Evolutionary conservation across 31 red algal genomes (phyloP), one percentile per base, ranked within the genome.

Genomic region (Odonthalia washingtoniensis): DNA sequence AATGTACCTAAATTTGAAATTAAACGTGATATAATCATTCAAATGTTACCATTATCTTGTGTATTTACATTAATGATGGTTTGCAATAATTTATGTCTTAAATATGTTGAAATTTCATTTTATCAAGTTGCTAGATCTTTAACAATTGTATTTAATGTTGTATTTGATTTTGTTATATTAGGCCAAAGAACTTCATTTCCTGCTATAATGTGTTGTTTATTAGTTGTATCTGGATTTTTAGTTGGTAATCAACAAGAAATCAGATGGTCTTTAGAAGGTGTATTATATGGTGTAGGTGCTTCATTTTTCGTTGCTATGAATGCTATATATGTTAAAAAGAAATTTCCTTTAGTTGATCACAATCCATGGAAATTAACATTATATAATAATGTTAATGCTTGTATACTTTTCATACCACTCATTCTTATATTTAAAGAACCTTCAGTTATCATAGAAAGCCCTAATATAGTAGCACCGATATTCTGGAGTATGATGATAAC

Each of bases 301-400:
- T 91, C 86, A 36, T 94, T 99, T 62, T 99, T 99, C 78, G 97
- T 99, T 27, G 94, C 97, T 32, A 87, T 99, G 85, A 99, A 99
- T 66, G 86, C 97, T 46, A 94, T 99, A 42, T 96, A 89, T 68
- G 94, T 96, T 72, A 99, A 99, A 87, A 99, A 99, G 65, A 94
- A 89, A 86, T 91, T 95, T 46, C 93, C 94, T 14, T 66, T 94
- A 30, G 97, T 99, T 18, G 97, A 99, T 62, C 94, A 99, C 57
- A 88, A 99, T 72, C 91, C 94, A 32, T 99, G 97, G 97, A 94
- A 94, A 65, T 65, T 99, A 27, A 99, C 94, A 1, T 70, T 99
- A 33, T 99, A 99, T 89, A 99, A 96, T 66, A 96, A 99, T 70
- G 41, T 96, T 53, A 96, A 94, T 67, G 94, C 97, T 35, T 80